phyloP scores from a whole-genome alignment of 768 basidiomycete genomes.

The Boletus sp. region DNA sequence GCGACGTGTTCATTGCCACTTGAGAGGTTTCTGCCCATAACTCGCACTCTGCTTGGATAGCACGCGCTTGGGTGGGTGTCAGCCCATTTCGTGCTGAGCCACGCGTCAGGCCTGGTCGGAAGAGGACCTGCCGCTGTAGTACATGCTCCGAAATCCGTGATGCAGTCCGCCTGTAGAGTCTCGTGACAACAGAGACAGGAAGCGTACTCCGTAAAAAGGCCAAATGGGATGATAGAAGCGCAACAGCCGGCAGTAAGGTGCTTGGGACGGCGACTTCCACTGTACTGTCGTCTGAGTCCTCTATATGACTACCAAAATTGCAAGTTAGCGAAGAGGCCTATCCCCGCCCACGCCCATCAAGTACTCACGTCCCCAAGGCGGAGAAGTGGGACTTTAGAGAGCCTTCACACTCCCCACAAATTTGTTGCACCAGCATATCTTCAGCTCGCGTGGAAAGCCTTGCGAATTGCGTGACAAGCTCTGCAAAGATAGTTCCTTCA shows the following conservation, averaged over 20 bases:
- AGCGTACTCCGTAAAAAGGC: conserved; percentile 61
- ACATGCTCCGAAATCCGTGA: conserved; percentile 72
- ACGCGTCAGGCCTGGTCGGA: conserved; percentile 65
- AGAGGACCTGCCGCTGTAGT: conserved; percentile 76
- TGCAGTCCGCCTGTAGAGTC: conserved; percentile 73
- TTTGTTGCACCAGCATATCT: conserved; percentile 81
- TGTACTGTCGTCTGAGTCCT: conserved; percentile 7
- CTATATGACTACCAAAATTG: conserved; percentile 7
- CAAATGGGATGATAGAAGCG: conserved; percentile 79
- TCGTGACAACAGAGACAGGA: conserved; percentile 52
- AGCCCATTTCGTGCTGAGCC: conserved; percentile 20
- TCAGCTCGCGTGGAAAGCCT: conserved; percentile 68
- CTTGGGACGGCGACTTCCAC: conserved; percentile 54
- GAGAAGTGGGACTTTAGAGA: conserved; percentile 71
- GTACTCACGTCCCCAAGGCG: conserved; percentile 43
- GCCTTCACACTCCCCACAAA: conserved; percentile 77
- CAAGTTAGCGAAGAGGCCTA: neutral
- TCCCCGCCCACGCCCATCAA: neutral
- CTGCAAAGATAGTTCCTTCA: conserved; percentile 76
- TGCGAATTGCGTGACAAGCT: conserved; percentile 62
- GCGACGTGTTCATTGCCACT: conserved; percentile 46
- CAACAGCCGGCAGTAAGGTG: conserved; percentile 70
- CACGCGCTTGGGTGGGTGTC: conserved; percentile 48
- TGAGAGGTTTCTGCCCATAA: conserved; percentile 83
- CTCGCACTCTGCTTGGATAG: conserved; percentile 67